Conservation (phyloP, 1,284 basidiomycete species). For the Mycena sp. region DNA sequence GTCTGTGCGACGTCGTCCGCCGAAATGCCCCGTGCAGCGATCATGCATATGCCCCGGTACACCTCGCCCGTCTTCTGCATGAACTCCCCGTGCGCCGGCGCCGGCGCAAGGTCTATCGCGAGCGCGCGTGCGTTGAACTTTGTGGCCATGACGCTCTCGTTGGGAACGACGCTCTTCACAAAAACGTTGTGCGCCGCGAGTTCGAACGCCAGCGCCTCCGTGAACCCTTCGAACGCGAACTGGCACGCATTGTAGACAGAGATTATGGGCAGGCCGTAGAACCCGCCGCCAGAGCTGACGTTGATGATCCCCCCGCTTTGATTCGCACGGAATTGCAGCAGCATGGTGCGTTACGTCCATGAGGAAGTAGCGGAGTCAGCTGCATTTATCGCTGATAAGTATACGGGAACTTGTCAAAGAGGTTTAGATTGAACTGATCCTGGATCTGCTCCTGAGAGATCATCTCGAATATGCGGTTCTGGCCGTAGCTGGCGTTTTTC, state of each 20-base stretch:
- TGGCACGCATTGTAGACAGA: not conserved
- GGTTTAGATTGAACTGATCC: no score
- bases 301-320: not conserved
- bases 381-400: no score
- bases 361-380: no score
- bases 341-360: not conserved
- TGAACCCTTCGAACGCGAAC: constrained; percentile 1
- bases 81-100: not conserved
- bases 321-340: not conserved
- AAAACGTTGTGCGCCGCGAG: not conserved
- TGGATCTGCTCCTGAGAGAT: no score
- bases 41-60: not conserved
- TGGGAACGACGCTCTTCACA: not conserved
- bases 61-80: not conserved
- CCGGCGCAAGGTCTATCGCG: not conserved
- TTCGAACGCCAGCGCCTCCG: not conserved
- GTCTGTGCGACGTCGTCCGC: not conserved
- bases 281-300: not conserved
- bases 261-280: not conserved
- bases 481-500: no score
- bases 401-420: no score
- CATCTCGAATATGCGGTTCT: no score
- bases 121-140: not conserved
- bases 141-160: not conserved
- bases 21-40: not conserved